Percentiles rank a stretch among this genome's conserved stretches.
These are phyloP conservation scores for Coemansia sp. DNA, from an alignment of 192 early-diverging fungal species.

Conservation along the genomic window DNA sequence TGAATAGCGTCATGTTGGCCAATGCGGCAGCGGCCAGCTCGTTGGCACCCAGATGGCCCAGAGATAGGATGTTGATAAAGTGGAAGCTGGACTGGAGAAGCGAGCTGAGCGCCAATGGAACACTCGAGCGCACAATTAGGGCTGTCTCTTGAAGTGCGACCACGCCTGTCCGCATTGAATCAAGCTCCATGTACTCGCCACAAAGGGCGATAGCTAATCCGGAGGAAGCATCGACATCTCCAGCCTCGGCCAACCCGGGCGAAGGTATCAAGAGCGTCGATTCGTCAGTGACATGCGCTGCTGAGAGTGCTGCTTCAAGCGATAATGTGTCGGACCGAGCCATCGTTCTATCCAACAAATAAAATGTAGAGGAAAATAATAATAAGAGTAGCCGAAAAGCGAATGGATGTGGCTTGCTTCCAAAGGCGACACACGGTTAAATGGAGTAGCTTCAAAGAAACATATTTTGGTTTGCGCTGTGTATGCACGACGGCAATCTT, in stretches of 20 bases:
- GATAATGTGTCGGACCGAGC: neutral
- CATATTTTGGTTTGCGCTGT: neutral
- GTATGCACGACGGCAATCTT: neutral
- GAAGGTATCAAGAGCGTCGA: neutral
- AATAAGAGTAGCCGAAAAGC: no score
- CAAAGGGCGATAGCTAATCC: slow-evolving; percentile 11
- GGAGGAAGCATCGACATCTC: neutral
- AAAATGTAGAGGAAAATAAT: neutral
- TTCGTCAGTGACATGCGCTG: neutral
- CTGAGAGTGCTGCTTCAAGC: neutral
- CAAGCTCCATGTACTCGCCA: slow-evolving; percentile 26
- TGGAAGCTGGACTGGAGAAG: slow-evolving; percentile 68
- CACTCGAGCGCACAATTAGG: slow-evolving; percentile 4
- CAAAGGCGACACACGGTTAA: no score
- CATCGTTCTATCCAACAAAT: neutral
- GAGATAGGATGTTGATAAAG: slow-evolving; percentile 61
- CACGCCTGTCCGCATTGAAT: slow-evolving; percentile 7
- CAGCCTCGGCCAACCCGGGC: neutral
- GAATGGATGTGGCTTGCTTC: neutral
- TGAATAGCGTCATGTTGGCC: slow-evolving; percentile 72
- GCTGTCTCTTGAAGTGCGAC: slow-evolving; percentile 16
- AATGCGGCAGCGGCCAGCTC: slow-evolving; percentile 74
- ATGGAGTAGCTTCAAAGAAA: neutral
- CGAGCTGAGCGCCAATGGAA: slow-evolving; percentile 48
- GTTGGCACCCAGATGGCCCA: slow-evolving; percentile 66